Conservation (phyloP, 2,329 filamentous ascomycete genomes). For the Penicillium brevicompactum region DNA sequence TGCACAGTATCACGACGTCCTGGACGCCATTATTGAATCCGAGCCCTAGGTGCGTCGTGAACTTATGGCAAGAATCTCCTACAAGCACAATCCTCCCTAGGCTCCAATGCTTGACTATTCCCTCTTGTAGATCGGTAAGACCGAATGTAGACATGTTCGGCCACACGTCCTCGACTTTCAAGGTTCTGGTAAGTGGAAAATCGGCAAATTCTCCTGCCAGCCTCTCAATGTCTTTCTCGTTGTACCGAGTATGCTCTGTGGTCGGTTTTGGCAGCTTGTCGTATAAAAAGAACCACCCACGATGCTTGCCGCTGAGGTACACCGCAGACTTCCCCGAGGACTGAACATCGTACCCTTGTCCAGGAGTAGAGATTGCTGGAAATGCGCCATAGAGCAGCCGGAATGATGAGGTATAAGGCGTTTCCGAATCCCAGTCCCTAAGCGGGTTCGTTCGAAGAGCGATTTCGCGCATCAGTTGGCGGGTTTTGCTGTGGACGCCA, state of each 20-base stretch:
- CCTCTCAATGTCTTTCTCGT: conserved; percentile 26
- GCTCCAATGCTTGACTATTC: conserved; percentile 40
- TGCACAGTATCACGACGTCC: conserved; percentile 26
- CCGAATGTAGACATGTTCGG: conserved; percentile 23
- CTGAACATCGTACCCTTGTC: conserved; percentile 11
- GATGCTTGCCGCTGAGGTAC: conserved; percentile 32
- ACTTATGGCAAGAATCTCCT: conserved; percentile 44
- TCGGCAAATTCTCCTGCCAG: conserved; percentile 31
- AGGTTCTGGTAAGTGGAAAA: conserved; percentile 23
- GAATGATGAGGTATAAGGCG: background rate
- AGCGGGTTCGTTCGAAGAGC: background rate
- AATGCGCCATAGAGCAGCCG: conserved; percentile 3
- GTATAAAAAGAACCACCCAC: conserved; percentile 38
- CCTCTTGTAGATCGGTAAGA: conserved; percentile 42
- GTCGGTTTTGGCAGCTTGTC: conserved; percentile 32
- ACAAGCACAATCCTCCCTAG: conserved; percentile 38
- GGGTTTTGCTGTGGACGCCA: conserved; percentile 14
- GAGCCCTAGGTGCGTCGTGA: conserved; percentile 39
- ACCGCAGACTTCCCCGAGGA: conserved; percentile 25
- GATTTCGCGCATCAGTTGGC: conserved; percentile 7
- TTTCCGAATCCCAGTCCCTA: conserved; percentile 1
- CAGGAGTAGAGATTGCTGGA: background rate
- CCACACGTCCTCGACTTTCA: conserved; percentile 36
- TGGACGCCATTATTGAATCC: conserved; percentile 42
- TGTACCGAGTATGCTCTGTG: conserved; percentile 27